Percentiles rank a stretch among this genome's conserved stretches.
Evolutionary conservation across 352 stramenopile genomes (phyloP).

Genomic region (Pythium folliculosum): DNA sequence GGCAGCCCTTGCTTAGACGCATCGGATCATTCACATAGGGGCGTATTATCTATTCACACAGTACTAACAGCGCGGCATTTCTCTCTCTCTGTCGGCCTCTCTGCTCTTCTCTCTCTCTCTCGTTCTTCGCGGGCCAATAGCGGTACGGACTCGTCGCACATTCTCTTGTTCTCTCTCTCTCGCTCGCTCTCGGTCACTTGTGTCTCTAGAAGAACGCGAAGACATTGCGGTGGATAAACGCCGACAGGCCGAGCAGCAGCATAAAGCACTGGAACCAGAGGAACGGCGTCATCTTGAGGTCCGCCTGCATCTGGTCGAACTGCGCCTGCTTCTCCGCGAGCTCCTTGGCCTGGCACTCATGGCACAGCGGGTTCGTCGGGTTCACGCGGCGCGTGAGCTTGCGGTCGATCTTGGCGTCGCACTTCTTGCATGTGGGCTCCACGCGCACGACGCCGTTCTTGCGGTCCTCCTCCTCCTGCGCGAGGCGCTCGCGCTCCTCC

Average conservation of each 20-base stretch:
- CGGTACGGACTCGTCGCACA: no score
- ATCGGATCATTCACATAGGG: no score
- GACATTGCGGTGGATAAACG: conserved; percentile 76
- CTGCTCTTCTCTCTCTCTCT: no score
- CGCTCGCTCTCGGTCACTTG: no score
- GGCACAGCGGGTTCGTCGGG: conserved; percentile 39
- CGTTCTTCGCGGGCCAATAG: no score
- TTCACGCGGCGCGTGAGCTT: conserved; percentile 32
- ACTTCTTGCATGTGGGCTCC: conserved; percentile 74
- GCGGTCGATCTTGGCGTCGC: conserved; percentile 52
- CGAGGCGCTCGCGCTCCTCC: conserved; percentile 51
- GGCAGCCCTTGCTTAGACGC: no score
- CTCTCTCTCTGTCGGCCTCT: no score
- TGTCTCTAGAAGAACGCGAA: conserved; percentile 46
- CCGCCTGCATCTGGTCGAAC: conserved; percentile 17
- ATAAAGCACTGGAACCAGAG: conserved; percentile 71
- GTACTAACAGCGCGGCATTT: neutral
- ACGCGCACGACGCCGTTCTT: conserved; percentile 45
- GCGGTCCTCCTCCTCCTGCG: conserved; percentile 50
- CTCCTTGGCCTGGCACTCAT: conserved; percentile 38
- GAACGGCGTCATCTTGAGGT: conserved; percentile 57
- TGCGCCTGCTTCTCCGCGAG: conserved; percentile 22
- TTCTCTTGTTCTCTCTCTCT: no score
- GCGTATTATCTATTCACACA: conserved; percentile 9
- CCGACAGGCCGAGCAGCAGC: conserved; percentile 51